phyloP scores from a whole-genome alignment of 75 land plant species.

The Cryptomeria japonica region DNA sequence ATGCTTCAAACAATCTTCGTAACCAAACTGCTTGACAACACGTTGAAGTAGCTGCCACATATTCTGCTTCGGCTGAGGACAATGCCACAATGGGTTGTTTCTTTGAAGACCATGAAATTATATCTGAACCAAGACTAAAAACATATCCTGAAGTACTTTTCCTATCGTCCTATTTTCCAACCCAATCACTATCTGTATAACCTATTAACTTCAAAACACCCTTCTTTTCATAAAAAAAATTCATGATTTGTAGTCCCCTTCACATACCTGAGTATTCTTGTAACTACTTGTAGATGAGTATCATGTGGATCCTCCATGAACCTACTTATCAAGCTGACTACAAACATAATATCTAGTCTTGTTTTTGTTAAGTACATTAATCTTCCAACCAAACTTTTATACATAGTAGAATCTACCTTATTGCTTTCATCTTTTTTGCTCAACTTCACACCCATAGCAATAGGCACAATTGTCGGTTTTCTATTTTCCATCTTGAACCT shows the following conservation, averaged over 20 bases:
- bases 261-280: constrained; percentile 14
- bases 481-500: no score
- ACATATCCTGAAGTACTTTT: constrained; percentile 16
- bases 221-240: background rate
- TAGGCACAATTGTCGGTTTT: no score
- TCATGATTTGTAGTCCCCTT: background rate
- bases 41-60: constrained; percentile 4
- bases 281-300: constrained; percentile 12
- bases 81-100: background rate
- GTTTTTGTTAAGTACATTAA: no score
- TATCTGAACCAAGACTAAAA: constrained; percentile 18
- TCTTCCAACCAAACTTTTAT: no score
- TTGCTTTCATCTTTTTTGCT: no score
- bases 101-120: constrained; percentile 21
- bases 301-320: constrained; percentile 12
- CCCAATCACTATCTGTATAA: constrained; percentile 18
- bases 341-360: no score
- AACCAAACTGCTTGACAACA: constrained; percentile 36
- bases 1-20: background rate
- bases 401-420: no score
- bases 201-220: background rate
- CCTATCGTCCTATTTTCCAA: constrained; percentile 15
- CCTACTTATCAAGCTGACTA: no score
- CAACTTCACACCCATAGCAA: no score
- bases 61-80: constrained; percentile 19